Evolutionary conservation across 2,329 filamentous ascomycete genomes (phyloP).

Genomic region (Neoascochyta sp.): DNA sequence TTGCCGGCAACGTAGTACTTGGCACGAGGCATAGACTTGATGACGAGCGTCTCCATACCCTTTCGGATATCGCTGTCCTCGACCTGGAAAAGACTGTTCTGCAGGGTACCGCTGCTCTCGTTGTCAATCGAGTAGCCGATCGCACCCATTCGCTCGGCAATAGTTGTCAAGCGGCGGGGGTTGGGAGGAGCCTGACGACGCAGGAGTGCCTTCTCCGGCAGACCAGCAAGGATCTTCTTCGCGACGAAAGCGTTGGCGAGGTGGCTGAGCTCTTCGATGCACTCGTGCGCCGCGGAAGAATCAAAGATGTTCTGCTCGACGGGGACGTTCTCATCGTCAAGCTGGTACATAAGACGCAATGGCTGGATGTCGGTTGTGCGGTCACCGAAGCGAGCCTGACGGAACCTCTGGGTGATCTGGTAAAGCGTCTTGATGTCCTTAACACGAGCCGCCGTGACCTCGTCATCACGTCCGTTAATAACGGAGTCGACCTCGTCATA

Average conservation of each 20-base stretch:
- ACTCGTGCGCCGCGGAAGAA: conserved; percentile 80
- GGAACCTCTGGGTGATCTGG: conserved; percentile 82
- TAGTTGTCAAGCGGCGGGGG: conserved; percentile 80
- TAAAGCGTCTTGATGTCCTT: conserved; percentile 80
- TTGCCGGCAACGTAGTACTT: conserved; percentile 91
- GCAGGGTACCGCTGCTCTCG: conserved; percentile 81
- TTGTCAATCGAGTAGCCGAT: conserved; percentile 88
- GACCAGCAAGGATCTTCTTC: conserved; percentile 70
- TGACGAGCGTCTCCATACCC: conserved; percentile 93
- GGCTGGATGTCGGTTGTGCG: conserved; percentile 76
- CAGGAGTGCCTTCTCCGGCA: conserved; percentile 90
- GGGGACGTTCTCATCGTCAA: conserved; percentile 96
- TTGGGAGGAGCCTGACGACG: conserved; percentile 84
- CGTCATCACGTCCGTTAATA: conserved; percentile 63
- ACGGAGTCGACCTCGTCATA: conserved; percentile 84
- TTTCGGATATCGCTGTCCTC: conserved; percentile 85
- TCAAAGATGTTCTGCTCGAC: conserved; percentile 96
- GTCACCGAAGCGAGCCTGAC: conserved; percentile 78
- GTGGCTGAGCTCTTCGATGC: conserved; percentile 92
- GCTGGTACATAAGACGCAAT: conserved; percentile 83
- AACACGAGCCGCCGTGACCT: conserved; percentile 62
- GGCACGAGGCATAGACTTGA: conserved; percentile 94
- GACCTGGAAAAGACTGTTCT: conserved; percentile 93
- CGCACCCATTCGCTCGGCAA: conserved; percentile 87
- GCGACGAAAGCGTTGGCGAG: conserved; percentile 89